These are phyloP conservation scores for Dimargaris verticillata DNA, from an alignment of 192 early-diverging fungal species.

Conservation along the genomic window DNA sequence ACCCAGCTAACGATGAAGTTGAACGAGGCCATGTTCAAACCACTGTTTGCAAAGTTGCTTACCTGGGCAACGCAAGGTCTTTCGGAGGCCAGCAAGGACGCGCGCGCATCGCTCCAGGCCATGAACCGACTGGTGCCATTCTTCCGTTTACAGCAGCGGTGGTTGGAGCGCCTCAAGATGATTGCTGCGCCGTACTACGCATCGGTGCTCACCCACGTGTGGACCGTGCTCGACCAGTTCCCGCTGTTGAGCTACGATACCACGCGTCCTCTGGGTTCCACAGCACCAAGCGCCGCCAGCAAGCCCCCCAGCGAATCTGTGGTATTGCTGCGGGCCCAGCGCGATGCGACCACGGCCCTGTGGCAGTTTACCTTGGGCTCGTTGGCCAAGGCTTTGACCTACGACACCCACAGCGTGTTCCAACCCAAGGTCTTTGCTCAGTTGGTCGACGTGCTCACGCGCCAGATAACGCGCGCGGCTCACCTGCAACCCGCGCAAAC, in stretches of 20 bases:
- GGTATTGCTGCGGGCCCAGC: not conserved
- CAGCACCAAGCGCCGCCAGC: slow-evolving; percentile 16
- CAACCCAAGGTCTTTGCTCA: slow-evolving; percentile 63
- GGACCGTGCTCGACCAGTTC: slow-evolving; percentile 36
- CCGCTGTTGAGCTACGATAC: slow-evolving; percentile 25
- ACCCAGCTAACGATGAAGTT: slow-evolving; percentile 73
- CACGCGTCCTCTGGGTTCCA: not conserved
- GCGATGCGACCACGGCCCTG: slow-evolving; percentile 18
- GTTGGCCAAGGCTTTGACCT: slow-evolving; percentile 42
- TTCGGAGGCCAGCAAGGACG: too few species aligned
- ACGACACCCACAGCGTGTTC: slow-evolving; percentile 44
- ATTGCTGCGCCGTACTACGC: slow-evolving; percentile 67
- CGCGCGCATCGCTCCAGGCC: not conserved
- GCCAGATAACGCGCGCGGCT: slow-evolving; percentile 52
- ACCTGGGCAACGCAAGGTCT: slow-evolving; percentile 41
- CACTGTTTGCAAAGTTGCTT: slow-evolving; percentile 72
- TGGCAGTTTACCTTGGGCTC: slow-evolving; percentile 60
- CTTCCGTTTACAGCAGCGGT: slow-evolving; percentile 20
- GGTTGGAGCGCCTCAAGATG: slow-evolving; percentile 29
- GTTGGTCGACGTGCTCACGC: slow-evolving; percentile 47
- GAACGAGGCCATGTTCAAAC: slow-evolving; percentile 90
- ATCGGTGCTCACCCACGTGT: slow-evolving; percentile 53
- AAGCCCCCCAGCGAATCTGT: slow-evolving; percentile 20
- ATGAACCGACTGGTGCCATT: slow-evolving; percentile 22
- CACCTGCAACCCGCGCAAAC: slow-evolving; percentile 12